These are phyloP conservation scores for Aspergillus diversus DNA, from an alignment of 495 filamentous ascomycete genomes.

Conservation along the genomic window DNA sequence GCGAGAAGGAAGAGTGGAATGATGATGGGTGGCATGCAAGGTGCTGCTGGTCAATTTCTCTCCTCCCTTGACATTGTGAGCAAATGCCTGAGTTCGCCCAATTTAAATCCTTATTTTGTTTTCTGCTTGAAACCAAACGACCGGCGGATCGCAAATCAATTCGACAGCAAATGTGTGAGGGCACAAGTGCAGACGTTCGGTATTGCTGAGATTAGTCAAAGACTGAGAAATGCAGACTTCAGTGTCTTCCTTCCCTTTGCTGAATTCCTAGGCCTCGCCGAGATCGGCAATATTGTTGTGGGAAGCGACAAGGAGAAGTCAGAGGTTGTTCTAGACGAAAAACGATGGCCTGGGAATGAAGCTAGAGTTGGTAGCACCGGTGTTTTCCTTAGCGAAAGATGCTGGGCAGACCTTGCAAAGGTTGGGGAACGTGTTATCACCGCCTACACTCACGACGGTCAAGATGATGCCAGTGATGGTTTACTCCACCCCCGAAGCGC, in stretches of 20 bases:
- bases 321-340: conserved; percentile 84
- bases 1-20: conserved; percentile 43
- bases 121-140: conserved; percentile 99
- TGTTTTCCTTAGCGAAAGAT: conserved; percentile 92
- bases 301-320: conserved; percentile 93
- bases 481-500: conserved; percentile 41
- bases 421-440: conserved; percentile 67
- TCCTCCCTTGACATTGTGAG: conserved; percentile 87
- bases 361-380: conserved; percentile 89
- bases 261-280: conserved; percentile 88
- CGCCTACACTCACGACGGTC: conserved; percentile 52
- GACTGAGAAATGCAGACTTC: conserved; percentile 90
- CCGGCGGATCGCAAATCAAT: conserved; percentile 95
- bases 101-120: conserved; percentile 91
- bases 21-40: conserved; percentile 65
- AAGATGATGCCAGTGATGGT: conserved; percentile 52
- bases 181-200: conserved; percentile 94
- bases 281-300: conserved; percentile 79
- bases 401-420: conserved; percentile 88
- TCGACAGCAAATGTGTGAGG: conserved; percentile 97
- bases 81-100: conserved; percentile 75
- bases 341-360: conserved; percentile 89
- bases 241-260: conserved; percentile 94
- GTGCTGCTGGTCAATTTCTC: conserved; percentile 90
- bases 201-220: conserved; percentile 94